Evolutionary conservation across 2,329 filamentous ascomycete species (phyloP).

Genomic region (Fusarium torulosum): DNA sequence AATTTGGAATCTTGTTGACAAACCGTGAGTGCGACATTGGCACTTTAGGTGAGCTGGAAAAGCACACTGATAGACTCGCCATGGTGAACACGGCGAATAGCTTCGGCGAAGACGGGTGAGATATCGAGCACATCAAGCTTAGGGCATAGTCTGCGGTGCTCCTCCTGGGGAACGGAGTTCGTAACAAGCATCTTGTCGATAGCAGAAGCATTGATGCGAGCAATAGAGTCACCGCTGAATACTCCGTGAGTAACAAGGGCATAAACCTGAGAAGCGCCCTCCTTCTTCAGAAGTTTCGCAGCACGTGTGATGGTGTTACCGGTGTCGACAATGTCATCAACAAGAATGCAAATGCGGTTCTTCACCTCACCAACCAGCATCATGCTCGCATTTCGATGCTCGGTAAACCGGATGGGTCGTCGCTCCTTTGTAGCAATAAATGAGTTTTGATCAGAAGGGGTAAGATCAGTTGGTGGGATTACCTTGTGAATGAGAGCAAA

Average conservation of each 20-base stretch:
- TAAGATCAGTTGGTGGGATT: slow-evolving; percentile 45
- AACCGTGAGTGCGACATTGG: slow-evolving; percentile 20
- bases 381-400: slow-evolving; percentile 93
- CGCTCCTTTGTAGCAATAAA: slow-evolving; percentile 73
- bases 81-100: slow-evolving; percentile 95
- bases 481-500: slow-evolving; percentile 99
- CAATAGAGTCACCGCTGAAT: slow-evolving; percentile 93
- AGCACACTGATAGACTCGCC: slow-evolving; percentile 97
- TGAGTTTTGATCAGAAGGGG: slow-evolving; percentile 54
- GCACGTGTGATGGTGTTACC: slow-evolving; percentile 97
- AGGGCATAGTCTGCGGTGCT: slow-evolving; percentile 81
- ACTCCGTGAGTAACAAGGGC: slow-evolving; percentile 95
- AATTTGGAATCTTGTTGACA: slow-evolving; percentile 27
- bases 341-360: slow-evolving; percentile 85
- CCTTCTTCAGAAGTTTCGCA: slow-evolving; percentile 95
- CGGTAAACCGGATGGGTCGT: slow-evolving; percentile 86
- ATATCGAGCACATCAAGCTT: slow-evolving; percentile 94
- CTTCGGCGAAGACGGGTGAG: slow-evolving; percentile 91
- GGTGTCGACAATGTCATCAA: slow-evolving; percentile 95
- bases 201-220: slow-evolving; percentile 91
- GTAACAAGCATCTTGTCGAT: slow-evolving; percentile 96
- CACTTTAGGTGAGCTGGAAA: slow-evolving; percentile 65
- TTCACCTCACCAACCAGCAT: slow-evolving; percentile 92
- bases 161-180: slow-evolving; percentile 91
- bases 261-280: slow-evolving; percentile 91